A percentile compares a stretch with the other conserved stretches of the same genome.
These are phyloP conservation scores for Echites panduratus DNA, from an alignment of 257 asterid species.

Conservation along the genomic window DNA sequence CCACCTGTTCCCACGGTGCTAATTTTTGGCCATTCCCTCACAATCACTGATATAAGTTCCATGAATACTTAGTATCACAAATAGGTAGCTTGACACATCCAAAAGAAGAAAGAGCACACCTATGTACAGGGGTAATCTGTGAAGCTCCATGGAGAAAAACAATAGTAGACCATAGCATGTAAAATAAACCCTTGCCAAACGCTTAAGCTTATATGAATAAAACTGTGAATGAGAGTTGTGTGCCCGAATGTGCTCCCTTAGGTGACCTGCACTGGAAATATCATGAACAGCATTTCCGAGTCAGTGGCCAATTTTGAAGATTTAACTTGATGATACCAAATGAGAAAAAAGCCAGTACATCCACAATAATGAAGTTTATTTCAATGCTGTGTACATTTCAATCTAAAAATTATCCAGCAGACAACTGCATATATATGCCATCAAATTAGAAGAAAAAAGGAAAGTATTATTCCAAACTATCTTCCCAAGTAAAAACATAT, in stretches of 20 bases:
- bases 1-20: not conserved
- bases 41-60: not conserved
- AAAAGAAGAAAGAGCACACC: not conserved
- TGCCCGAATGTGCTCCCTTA: conserved; percentile 49
- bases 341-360: not conserved
- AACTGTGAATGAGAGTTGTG: conserved; percentile 62
- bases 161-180: not conserved
- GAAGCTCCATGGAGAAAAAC: not conserved
- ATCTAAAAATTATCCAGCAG: not conserved
- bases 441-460: not conserved
- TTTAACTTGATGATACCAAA: not conserved
- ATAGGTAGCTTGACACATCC: not conserved
- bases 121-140: not conserved
- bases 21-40: not conserved
- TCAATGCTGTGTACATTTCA: not conserved
- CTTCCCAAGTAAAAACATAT: not conserved
- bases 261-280: conserved; percentile 75
- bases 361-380: not conserved
- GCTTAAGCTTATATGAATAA: conserved; percentile 66
- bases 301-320: not conserved
- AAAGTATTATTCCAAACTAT: not conserved
- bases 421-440: not conserved
- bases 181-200: conserved; percentile 45
- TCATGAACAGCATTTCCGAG: conserved; percentile 20
- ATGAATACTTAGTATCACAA: not conserved